Base-by-base conservation (phyloP, 208 protist genomes). In the Blechomonas ayalai region DNA sequence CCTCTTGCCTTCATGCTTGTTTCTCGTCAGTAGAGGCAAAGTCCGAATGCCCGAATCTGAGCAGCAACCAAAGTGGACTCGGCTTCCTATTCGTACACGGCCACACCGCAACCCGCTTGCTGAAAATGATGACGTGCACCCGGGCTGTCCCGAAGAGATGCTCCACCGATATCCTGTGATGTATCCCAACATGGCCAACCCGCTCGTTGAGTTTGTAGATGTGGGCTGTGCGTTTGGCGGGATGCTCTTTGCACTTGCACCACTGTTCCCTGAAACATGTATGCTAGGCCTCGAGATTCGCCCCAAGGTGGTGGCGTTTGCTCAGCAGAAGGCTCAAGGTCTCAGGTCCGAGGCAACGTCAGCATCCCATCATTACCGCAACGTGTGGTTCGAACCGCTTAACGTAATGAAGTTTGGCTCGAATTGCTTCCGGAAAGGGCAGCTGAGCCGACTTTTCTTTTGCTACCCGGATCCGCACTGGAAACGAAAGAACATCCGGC, bases 401-500 rank as follows among this genome's bases (percentile, higher is more conserved):
- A 99, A 99, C 61, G 93, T 96, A 1, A 99, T 99, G 97, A 98
- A 98, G 73, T 97, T 94, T 52, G 75, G 98, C 15, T 93, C 95
- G 12, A 97, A 98, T 55, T 98, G 86, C 56, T 99, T 99, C 52
- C 46, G 56, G 8, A 97, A 98, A 49, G 96, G 87, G 4, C 96
- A 98, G 76, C 64, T 98, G 15, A 60, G 70, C 23, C 91, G 91
- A 25, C 74, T 99, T 9, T 98, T 98, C 51, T 98, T 99, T 51
- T 95, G 97, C 54, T 98, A 98, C 61, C 97, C 97, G 2, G 97
- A 99, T 54, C 97, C 97, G 16, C 97, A 99, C 56, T 99, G 97
- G 73, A 99, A 99, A 66, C 86, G 95, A 24, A 93, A 97, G 41
- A 98, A 98, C 54, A 85, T 97, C 28, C 86, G 96, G 5, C 86